Percentiles rank a stretch among this genome's conserved stretches.
Evolutionary conservation across 108 stramenopile species (phyloP).

Genomic region (Discostella pseudostelligera): DNA sequence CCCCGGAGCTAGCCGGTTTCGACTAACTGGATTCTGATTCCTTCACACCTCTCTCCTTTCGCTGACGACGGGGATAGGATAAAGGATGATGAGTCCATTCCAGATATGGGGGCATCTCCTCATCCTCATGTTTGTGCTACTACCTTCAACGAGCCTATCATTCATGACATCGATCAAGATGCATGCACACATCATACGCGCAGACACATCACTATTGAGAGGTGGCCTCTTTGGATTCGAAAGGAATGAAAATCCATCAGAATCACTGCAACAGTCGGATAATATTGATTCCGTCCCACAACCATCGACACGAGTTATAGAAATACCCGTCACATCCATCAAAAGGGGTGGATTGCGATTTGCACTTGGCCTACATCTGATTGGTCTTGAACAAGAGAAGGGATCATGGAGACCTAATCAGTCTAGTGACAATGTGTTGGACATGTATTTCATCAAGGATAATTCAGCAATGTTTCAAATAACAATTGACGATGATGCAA

Average conservation of each 20-base stretch:
- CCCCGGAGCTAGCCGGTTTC: too few relatives aligned
- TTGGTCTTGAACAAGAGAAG: conserved; percentile 65
- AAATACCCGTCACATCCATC: conserved; percentile 54
- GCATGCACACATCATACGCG: background rate
- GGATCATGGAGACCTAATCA: conserved; percentile 59
- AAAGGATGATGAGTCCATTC: too few relatives aligned
- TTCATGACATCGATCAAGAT: background rate
- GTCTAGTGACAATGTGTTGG: conserved; percentile 51
- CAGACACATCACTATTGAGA: background rate
- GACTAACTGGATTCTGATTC: too few relatives aligned
- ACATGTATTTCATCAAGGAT: conserved; percentile 65
- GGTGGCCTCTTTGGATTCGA: background rate
- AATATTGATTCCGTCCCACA: background rate
- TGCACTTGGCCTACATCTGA: conserved; percentile 59
- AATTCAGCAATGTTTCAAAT: conserved; percentile 64
- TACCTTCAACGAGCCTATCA: background rate
- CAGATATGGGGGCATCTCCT: background rate
- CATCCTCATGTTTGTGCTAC: background rate
- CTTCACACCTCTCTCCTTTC: too few relatives aligned
- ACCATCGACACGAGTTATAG: conserved; percentile 10
- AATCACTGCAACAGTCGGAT: background rate
- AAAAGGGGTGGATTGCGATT: conserved; percentile 74
- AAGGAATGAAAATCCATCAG: background rate
- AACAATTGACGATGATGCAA: conserved; percentile 32
- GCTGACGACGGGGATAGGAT: too few relatives aligned